Evolutionary conservation across 2,329 filamentous ascomycete genomes (phyloP), one percentile per base, ranked within the genome.

Genomic region (Fusarium sp.): DNA sequence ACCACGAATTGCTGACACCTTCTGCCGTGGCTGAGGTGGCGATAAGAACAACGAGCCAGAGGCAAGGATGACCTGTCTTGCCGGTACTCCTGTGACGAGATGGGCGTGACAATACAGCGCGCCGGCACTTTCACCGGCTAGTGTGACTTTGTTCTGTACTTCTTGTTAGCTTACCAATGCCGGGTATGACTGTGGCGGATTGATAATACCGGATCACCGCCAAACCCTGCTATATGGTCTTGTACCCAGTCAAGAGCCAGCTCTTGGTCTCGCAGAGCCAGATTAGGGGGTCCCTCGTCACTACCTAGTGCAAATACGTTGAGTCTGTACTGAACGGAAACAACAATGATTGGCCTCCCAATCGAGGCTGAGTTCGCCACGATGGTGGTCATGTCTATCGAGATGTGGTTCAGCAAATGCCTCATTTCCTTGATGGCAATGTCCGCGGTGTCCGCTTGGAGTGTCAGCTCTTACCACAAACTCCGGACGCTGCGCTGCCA

Each of bases 121-220:
- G 0, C 82, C 82, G 0, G 82, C 82, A 43, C 81, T 83, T 60
- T 83, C 81, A 6, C 82, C 82, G 1, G 77, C 77, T 3, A 83
- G 53, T 0, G 81, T 83, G 8, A 83, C 76, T 21, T 77, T 77
- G 3, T 73, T 21, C 78, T 82, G 10, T 2, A 19, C 1, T 12
- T 17, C 8, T 57, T 17, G 17, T 36, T 8, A 36, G 34, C 34
- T n/a, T 4, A 17, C 17, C 4, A n/a, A n/a, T 7, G 7, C 8
- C 9, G 17, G 5, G 17, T 36, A 4, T 8, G 7, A n/a, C 34
- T 36, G 2, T 1, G 15, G 3, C 9, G 14, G 14, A 20, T 47
- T 12, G 19, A 71, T 7, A 4, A 15, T 62, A 63, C 74, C 21
- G 69, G 67, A 24, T 77, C 68, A 14, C 77, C 77, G 4, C 71